Evolutionary conservation across 257 asterid genomes (phyloP), one percentile per base, ranked within the genome.

Genomic region (Linaria vulgaris): DNA sequence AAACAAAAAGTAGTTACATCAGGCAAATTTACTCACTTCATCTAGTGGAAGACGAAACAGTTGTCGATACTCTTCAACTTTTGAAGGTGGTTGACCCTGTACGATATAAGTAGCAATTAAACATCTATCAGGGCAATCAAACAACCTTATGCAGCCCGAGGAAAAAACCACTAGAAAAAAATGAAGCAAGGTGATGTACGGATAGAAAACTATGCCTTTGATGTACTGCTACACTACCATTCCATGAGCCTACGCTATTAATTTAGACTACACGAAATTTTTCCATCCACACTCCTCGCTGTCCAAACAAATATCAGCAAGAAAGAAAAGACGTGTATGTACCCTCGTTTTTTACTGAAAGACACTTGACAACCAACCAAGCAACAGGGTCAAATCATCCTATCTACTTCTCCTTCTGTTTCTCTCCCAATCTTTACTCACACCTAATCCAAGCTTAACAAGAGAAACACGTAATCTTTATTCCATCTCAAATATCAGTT

Each of bases 61-160:
- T 64, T 87, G 96, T 68, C 99, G 82, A 59, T 90, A 94, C 74
- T 94, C 99, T 87, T 94, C 97, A 74, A 82, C 87, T 81, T 72
- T 90, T 66, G 94, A 69, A 71, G 73, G 66, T 19, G 45, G 66
- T 50, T 73, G 92, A 76, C 74, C 69, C 99, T 94, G 94, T 20
- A 63, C 59, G 58, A 49, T 66, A 68, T 46, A 69, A 66, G 62
- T 38, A 49, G 19, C n/a, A 45, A 6, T 53, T 34, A 48, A 12
- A 31, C 74, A 64, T 65, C 66, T 74, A 60, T 64, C 47, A 74
- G 44, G 49, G 67, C 64, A 56, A 46, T 53, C 31, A 68, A 39
- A 24, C 49, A 5, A 58, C 60, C 60, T 27, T 25, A 23, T 25
- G 14, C 27, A 22, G 19, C 37, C 5, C 37, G 16, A 52, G 16